Conservation (phyloP, 2,329 filamentous ascomycete species). For the Harringtonia lauricola region DNA sequence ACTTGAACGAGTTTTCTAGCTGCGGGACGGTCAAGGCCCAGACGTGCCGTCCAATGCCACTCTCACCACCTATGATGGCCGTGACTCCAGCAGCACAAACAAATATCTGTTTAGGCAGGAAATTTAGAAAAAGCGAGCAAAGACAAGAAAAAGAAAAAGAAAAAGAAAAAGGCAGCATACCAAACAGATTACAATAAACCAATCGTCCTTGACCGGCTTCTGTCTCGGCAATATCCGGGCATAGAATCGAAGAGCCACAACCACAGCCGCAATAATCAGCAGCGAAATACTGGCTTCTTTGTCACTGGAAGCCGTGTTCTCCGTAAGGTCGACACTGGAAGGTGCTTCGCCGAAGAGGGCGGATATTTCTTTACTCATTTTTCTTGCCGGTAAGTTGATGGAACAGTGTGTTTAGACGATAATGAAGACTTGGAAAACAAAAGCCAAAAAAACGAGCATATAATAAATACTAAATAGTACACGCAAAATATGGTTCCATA, state of each 20-base stretch:
- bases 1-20: background rate
- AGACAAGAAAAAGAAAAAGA: too few species aligned
- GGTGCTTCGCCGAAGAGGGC: background rate
- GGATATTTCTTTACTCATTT: too few species aligned
- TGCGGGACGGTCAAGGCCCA: background rate
- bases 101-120: background rate
- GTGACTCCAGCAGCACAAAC: background rate
- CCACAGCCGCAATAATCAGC: background rate
- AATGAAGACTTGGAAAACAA: too few species aligned
- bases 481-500: too few species aligned
- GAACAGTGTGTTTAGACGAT: too few species aligned
- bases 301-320: background rate
- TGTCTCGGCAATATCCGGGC: background rate
- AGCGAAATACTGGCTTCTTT: background rate
- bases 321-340: background rate
- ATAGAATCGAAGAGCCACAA: background rate
- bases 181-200: background rate
- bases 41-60: background rate
- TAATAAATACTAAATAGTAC: too few species aligned
- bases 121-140: too few species aligned
- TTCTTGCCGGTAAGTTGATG: too few species aligned
- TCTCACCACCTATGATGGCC: background rate
- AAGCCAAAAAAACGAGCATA: too few species aligned
- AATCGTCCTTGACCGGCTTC: background rate
- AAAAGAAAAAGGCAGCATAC: too few species aligned